A percentile compares a stretch with the other conserved stretches of the same genome.
Conservation (phyloP, 169 alveolate species). For the Cryptosporidium bovis region DNA sequence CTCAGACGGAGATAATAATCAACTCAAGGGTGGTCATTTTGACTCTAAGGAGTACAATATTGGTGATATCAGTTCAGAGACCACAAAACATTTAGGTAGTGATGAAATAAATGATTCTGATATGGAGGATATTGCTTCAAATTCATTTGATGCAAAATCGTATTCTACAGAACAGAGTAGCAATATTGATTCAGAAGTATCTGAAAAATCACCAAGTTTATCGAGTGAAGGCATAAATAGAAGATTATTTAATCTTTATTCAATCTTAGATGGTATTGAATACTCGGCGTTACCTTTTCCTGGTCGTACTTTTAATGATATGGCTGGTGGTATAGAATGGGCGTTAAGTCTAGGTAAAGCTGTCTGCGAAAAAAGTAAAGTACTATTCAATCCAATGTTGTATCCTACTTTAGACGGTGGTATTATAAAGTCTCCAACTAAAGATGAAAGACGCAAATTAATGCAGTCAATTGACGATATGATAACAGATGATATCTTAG, state of each 20-base stretch:
- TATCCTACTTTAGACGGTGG: background rate
- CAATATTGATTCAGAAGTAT: background rate
- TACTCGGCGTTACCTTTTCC: background rate
- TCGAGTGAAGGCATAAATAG: background rate
- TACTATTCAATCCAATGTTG: background rate
- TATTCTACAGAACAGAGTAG: background rate
- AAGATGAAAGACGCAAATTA: constrained; percentile 26
- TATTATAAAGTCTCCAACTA: constrained; percentile 13
- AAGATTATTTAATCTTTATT: background rate
- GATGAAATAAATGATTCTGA: background rate
- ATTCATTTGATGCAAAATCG: background rate
- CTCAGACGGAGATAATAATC: no score
- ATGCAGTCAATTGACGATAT: background rate
- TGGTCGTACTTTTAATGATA: background rate
- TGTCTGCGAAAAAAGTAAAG: background rate
- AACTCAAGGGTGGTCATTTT: no score
- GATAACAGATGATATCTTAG: constrained; percentile 2
- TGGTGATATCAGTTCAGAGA: background rate
- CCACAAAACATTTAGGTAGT: background rate
- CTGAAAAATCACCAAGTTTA: background rate
- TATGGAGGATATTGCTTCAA: background rate
- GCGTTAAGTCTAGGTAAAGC: constrained; percentile 29
- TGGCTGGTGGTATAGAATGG: constrained; percentile 39
- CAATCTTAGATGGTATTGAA: background rate
- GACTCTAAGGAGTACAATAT: no score